Conservation (phyloP, 176 grass and related monocot genomes). For the Areca catechu region DNA sequence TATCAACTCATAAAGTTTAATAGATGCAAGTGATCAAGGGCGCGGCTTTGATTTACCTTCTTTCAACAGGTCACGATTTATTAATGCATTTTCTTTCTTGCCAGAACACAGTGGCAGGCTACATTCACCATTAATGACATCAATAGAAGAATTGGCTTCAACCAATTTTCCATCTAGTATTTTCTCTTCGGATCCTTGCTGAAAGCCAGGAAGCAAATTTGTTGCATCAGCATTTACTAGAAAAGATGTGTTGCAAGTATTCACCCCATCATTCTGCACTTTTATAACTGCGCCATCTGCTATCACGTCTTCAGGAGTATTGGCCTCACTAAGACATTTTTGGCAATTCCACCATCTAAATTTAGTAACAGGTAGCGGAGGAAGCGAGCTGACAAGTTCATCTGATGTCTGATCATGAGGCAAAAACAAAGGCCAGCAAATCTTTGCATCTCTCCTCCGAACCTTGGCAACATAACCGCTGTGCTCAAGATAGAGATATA, state of each 20-base stretch:
- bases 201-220: neutral
- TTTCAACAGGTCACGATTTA: no score
- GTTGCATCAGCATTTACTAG: neutral
- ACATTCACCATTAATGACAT: neutral
- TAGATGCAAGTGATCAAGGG: no score
- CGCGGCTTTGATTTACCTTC: no score
- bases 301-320: neutral
- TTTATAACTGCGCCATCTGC: neutral
- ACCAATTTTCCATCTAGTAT: neutral
- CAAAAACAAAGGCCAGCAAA: constrained; percentile 13
- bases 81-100: no score
- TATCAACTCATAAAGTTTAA: no score
- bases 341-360: constrained; percentile 13
- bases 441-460: constrained; percentile 14
- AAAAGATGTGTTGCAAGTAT: neutral
- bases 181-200: neutral
- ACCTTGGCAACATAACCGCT: constrained; percentile 13
- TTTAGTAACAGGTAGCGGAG: constrained; percentile 4
- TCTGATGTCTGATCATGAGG: neutral
- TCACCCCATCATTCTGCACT: neutral
- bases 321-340: constrained; percentile 4
- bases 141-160: neutral
- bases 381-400: neutral
- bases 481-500: neutral
- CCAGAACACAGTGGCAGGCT: no score